These are phyloP conservation scores for Curvularia spicifera DNA, from an alignment of 2,329 filamentous ascomycete genomes.

Conservation along the genomic window DNA sequence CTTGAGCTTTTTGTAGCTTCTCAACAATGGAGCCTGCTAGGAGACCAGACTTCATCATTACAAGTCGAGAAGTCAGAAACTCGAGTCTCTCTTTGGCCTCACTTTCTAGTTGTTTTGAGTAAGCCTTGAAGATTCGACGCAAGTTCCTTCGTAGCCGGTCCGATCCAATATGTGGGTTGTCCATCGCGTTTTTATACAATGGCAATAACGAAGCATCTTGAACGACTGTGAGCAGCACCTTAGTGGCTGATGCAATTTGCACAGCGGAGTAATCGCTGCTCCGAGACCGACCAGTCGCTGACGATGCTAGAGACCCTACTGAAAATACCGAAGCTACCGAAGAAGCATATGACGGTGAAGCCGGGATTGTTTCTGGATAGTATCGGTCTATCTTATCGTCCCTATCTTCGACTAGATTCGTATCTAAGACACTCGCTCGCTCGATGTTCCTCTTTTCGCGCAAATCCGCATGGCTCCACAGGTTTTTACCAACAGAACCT, in stretches of 20 bases:
- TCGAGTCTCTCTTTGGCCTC: conserved; percentile 12
- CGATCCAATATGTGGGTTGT: conserved; percentile 7
- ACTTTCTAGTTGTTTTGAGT: not conserved
- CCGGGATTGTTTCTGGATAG: not conserved
- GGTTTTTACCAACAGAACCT: too few relatives aligned
- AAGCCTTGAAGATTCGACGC: conserved; percentile 12
- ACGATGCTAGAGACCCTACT: conserved; percentile 5
- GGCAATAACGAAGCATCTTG: conserved; percentile 7
- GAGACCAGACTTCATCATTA: conserved; percentile 11
- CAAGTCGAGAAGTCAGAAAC: conserved; percentile 12
- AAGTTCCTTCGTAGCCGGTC: conserved; percentile 11
- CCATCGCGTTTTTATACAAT: conserved; percentile 7
- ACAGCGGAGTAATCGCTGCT: conserved; percentile 15
- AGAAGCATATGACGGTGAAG: conserved; percentile 1
- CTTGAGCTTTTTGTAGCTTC: not conserved
- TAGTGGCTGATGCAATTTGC: conserved; percentile 17
- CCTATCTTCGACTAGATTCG: not conserved
- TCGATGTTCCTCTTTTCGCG: not conserved
- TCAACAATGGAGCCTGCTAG: conserved; percentile 18
- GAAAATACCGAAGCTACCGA: conserved; percentile 8
- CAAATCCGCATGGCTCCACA: too few relatives aligned
- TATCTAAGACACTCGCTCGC: not conserved
- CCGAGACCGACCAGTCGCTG: conserved; percentile 6
- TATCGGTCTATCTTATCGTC: not conserved
- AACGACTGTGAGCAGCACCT: conserved; percentile 10